A percentile compares a stretch with the other conserved stretches of the same genome.
Evolutionary conservation across 805 yeast species (phyloP).

Genomic region (Pichia rugopelliculosa): DNA sequence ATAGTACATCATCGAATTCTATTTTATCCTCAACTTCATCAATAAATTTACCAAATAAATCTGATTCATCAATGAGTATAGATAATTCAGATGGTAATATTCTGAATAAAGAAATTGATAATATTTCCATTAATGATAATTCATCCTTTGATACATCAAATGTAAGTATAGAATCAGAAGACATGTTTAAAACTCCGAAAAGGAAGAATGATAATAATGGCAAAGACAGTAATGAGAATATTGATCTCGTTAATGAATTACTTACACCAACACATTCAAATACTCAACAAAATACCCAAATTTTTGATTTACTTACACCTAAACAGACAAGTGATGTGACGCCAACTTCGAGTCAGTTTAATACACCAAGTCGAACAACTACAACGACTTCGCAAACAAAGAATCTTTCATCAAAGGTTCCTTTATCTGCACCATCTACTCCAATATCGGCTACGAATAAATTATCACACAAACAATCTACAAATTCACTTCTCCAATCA

Average conservation of each 20-base stretch:
- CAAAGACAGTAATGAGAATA: not conserved
- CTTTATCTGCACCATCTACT: not conserved
- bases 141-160: not conserved
- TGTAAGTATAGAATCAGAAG: not conserved
- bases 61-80: constrained; percentile 3
- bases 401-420: too few relatives aligned
- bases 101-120: constrained; percentile 2
- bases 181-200: constrained; percentile 7
- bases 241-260: constrained; percentile 1
- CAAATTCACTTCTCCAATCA: constrained; percentile 4
- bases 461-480: constrained; percentile 20
- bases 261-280: constrained; percentile 5
- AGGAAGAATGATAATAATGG: too few relatives aligned
- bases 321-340: not conserved
- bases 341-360: not conserved
- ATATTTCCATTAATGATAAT: constrained; percentile 2
- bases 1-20: not conserved
- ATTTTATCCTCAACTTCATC: constrained; percentile 2
- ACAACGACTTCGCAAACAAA: too few relatives aligned
- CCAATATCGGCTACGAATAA: not conserved
- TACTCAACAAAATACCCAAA: not conserved
- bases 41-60: not conserved
- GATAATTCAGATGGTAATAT: constrained; percentile 6
- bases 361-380: not conserved
- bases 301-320: not conserved